Conservation (phyloP, 2,329 filamentous ascomycete species). For the Claviceps sp. region DNA sequence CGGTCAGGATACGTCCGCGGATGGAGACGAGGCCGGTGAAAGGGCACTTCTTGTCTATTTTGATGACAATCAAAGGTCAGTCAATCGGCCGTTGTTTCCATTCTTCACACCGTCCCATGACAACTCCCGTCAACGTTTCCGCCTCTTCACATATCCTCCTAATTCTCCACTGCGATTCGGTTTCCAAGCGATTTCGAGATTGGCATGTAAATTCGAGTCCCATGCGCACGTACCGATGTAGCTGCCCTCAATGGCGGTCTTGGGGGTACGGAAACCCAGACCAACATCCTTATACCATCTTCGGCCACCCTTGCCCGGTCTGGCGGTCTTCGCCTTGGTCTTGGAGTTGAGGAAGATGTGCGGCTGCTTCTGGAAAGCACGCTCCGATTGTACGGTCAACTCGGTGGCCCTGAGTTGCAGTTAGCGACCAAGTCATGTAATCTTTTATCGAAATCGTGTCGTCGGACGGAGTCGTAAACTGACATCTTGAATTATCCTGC, state of each 20-base stretch:
- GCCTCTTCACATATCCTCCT: neutral
- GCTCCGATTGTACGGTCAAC: constrained; percentile 99
- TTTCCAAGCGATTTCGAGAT: constrained; percentile 7
- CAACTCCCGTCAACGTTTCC: neutral
- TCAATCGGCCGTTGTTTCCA: neutral
- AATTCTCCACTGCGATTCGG: neutral
- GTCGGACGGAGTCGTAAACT: constrained; percentile 13
- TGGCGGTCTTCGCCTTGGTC: constrained; percentile 70
- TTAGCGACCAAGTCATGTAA: constrained; percentile 15
- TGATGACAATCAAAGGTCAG: neutral
- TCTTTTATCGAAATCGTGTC: constrained; percentile 1
- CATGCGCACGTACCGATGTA: constrained; percentile 80
- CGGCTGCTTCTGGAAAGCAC: constrained; percentile 99
- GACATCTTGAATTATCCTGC: constrained; percentile 32
- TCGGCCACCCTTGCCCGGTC: constrained; percentile 82
- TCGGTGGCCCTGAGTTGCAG: constrained; percentile 74
- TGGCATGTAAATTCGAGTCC: neutral
- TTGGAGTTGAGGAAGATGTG: constrained; percentile 99
- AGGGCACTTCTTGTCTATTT: constrained; percentile 98
- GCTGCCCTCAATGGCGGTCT: constrained; percentile 94
- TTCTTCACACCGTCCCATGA: neutral
- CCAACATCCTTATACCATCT: constrained; percentile 99
- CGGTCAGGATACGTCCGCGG: constrained; percentile 99
- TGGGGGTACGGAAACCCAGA: constrained; percentile 97
- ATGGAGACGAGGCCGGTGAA: constrained; percentile 99